Evolutionary conservation across 73 alveolate species (phyloP).

Genomic region (Blepharisma stoltei): DNA sequence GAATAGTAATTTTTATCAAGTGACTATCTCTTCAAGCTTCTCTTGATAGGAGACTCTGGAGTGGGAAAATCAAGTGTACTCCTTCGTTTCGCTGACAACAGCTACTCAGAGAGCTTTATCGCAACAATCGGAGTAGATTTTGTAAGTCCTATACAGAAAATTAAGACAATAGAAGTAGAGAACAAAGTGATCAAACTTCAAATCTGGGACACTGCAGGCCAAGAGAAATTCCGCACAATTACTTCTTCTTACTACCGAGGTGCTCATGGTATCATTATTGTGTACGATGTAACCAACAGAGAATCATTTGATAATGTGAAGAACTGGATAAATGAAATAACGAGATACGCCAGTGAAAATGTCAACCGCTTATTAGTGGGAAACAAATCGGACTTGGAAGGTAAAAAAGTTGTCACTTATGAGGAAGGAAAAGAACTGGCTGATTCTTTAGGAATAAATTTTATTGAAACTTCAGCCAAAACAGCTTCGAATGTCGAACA

Average conservation of each 20-base stretch:
- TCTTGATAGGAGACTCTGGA: constrained; percentile 56
- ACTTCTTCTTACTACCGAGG: constrained; percentile 60
- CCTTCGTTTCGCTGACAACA: constrained; percentile 55
- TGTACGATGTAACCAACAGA: constrained; percentile 48
- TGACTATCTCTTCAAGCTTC: constrained; percentile 45
- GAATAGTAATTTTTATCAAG: constrained; percentile 15
- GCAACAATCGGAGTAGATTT: constrained; percentile 65
- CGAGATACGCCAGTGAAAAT: constrained; percentile 26
- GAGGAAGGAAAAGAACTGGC: constrained; percentile 70
- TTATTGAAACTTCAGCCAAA: constrained; percentile 86
- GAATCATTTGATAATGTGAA: constrained; percentile 54
- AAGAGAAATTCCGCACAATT: constrained; percentile 47
- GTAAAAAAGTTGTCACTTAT: constrained; percentile 47
- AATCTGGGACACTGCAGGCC: constrained; percentile 57
- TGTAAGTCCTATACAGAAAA: constrained; percentile 31
- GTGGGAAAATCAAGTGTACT: constrained; percentile 50
- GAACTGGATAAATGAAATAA: constrained; percentile 45
- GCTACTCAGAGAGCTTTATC: constrained; percentile 49
- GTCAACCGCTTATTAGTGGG: constrained; percentile 45
- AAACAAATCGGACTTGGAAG: constrained; percentile 47
- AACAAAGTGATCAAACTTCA: constrained; percentile 49
- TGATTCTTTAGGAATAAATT: constrained; percentile 58
- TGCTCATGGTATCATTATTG: constrained; percentile 52
- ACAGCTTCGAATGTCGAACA: constrained; percentile 72
- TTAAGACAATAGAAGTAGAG: constrained; percentile 54